Conservation (phyloP, 805 yeast species). For the Maudiozyma saulgeensis region DNA sequence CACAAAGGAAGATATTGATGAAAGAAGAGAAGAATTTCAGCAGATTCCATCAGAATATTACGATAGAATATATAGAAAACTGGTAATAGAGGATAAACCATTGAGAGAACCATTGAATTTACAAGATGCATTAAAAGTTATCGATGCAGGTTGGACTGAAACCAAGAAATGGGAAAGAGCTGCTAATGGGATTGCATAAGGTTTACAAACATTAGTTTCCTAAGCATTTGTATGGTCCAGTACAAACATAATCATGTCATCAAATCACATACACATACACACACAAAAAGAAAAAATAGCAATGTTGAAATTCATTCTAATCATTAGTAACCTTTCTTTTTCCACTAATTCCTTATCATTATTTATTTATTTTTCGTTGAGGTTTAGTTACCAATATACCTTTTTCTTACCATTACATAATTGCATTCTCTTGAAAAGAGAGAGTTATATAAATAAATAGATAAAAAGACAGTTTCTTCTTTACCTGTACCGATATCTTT, state of each 20-base stretch:
- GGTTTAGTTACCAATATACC: too few species aligned
- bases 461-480: not conserved
- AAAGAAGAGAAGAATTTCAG: conserved; percentile 15
- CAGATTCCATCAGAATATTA: conserved; percentile 42
- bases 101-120: conserved; percentile 66
- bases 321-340: too few species aligned
- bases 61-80: conserved; percentile 51
- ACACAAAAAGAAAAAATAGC: too few species aligned
- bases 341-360: too few species aligned
- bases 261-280: too few species aligned
- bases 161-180: conserved; percentile 64
- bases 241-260: too few species aligned
- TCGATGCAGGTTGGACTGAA: conserved; percentile 79
- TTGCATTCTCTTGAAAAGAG: not conserved
- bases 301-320: too few species aligned
- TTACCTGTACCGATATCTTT: not conserved
- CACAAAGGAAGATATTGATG: conserved; percentile 8
- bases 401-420: not conserved
- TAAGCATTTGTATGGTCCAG: too few species aligned
- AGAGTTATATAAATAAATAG: not conserved
- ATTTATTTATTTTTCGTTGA: too few species aligned
- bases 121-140: conserved; percentile 57
- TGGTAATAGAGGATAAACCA: conserved; percentile 61
- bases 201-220: too few species aligned
- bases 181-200: conserved; percentile 27